Evolutionary conservation across 345 rosid genomes (phyloP).

Genomic region (Lenwebbia sp.): DNA sequence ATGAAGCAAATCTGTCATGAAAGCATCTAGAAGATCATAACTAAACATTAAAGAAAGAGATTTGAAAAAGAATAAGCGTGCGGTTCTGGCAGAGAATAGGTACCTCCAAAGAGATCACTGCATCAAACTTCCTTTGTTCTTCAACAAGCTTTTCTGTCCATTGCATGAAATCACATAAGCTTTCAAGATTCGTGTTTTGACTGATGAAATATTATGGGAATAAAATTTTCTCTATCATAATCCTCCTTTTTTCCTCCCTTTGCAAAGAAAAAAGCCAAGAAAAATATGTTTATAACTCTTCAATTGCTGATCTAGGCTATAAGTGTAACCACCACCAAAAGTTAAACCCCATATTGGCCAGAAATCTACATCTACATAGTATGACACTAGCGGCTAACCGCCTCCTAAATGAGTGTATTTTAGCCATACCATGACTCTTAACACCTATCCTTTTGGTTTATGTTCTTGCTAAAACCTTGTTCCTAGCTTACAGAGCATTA

Average conservation of each 20-base stretch:
- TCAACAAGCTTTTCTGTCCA: slow-evolving; percentile 71
- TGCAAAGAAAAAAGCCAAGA: neutral
- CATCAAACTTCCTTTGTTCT: slow-evolving; percentile 72
- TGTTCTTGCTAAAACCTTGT: no score
- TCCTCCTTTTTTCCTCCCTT: neutral
- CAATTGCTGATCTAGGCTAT: neutral
- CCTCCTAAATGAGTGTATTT: no score
- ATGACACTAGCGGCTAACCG: no score
- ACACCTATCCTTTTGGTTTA: no score
- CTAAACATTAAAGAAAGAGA: neutral
- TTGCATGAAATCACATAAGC: neutral
- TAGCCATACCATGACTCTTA: no score
- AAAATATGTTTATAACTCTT: neutral
- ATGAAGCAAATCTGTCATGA: neutral
- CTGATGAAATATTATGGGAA: neutral
- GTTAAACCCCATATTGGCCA: no score
- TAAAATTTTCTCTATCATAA: rapidly evolving
- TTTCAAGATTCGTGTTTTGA: neutral
- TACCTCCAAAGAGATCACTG: slow-evolving; percentile 81
- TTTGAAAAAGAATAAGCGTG: no score
- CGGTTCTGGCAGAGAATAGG: neutral
- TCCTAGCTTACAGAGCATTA: no score
- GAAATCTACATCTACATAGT: no score
- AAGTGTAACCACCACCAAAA: neutral
- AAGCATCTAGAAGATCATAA: neutral